Evolutionary conservation across 192 early-diverging fungal genomes (phyloP), one percentile per base, ranked within the genome.

Genomic region (Rhizophagus sp.): DNA sequence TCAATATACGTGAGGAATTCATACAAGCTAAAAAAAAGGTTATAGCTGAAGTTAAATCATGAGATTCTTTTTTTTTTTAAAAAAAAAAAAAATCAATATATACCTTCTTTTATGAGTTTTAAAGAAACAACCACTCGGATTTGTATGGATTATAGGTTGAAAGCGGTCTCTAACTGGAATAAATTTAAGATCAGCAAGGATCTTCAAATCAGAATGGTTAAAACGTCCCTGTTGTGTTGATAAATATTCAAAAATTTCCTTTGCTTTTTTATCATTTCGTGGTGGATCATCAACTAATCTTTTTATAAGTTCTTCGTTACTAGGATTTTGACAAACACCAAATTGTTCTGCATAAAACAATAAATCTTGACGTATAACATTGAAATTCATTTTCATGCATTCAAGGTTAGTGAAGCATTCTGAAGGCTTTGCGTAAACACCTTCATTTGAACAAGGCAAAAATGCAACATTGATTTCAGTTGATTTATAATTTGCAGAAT

Each of bases 341-440:
- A 97, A 84, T 80, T 90, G 92, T 9, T 88, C 85, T 1, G 86
- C 86, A 47, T 90, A 81, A 9, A 78, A 24, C 0, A 82, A 64
- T 27, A 93, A 79, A 47, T 91, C 88, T 39, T 83, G 79, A 22
- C 89, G 86, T 12, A 96, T 74, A 36, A 93, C 88, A 10, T 87
- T 79, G 64, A 95, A 96, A 0, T 89, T 93, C 80, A 97, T 82
- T 0, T 95, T 78, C 24, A 84, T 79, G 36, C 88, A 88, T 2
- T 84, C 84, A 8, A 89, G 84, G 72, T 93, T 91, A 2, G 84
- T 83, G 74, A 86, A 96, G 70, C 93, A 93, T 15, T 92, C 89
- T 15, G 63, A 78, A 4, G 95, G 95, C 3, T 79, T 82, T 3
- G 84, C 84, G 47, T 93, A 84, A 12, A 76, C 50, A 19, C 82